phyloP scores from a whole-genome alignment of 1,284 basidiomycete genomes.

The Tetrapyrgos nigripes region DNA sequence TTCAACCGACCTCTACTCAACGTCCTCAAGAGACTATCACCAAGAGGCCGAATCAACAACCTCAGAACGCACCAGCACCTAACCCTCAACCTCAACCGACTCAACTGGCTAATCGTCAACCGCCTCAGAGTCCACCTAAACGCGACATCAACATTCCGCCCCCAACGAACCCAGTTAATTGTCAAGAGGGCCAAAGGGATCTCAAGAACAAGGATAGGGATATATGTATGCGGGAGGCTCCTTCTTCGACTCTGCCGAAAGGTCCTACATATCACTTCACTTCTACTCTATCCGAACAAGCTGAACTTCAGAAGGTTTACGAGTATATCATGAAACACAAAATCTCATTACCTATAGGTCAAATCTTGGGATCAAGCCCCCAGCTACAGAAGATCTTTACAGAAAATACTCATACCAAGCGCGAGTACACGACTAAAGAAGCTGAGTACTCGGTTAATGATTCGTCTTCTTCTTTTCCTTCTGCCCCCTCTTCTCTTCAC shows the following conservation, averaged over 20 bases:
- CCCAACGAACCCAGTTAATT: slow-evolving; percentile 19
- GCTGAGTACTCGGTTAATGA: background rate
- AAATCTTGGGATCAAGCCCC: slow-evolving; percentile 10
- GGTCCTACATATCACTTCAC: slow-evolving; percentile 9
- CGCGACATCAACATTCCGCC: slow-evolving; percentile 5
- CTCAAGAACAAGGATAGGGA: slow-evolving; percentile 8
- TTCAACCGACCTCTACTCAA: too few species aligned
- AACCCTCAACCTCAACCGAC: too few species aligned
- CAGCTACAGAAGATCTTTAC: background rate
- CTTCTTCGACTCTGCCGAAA: background rate
- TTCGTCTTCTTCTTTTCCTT: too few species aligned
- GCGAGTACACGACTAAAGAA: slow-evolving; percentile 2
- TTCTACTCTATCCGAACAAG: too few species aligned
- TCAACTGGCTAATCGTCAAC: too few species aligned
- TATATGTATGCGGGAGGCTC: slow-evolving; percentile 13
- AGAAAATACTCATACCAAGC: background rate
- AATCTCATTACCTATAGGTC: slow-evolving; percentile 1
- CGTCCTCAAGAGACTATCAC: too few species aligned
- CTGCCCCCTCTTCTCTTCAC: background rate
- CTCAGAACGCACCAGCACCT: too few species aligned
- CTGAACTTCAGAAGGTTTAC: slow-evolving; percentile 8
- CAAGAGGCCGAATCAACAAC: too few species aligned
- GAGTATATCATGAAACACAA: slow-evolving; percentile 3
- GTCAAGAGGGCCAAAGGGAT: slow-evolving; percentile 14
- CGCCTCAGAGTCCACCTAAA: too few species aligned